These are phyloP conservation scores for Cryptococcus neoformans DNA, from an alignment of 1,284 basidiomycete genomes.

Conservation along the genomic window DNA sequence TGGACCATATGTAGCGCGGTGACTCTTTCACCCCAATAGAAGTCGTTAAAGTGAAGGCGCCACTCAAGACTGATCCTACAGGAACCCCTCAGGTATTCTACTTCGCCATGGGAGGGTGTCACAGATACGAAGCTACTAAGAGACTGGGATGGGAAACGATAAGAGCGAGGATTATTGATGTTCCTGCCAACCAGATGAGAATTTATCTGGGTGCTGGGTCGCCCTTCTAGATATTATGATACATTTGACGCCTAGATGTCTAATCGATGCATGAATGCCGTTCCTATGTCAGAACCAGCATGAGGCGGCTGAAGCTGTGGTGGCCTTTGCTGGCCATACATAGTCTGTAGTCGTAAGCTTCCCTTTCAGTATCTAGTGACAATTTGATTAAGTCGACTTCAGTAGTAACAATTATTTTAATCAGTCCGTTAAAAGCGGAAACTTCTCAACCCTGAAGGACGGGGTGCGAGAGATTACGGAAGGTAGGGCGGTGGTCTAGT, in stretches of 20 bases:
- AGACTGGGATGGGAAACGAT: slow-evolving; percentile 44
- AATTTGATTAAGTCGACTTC: no score
- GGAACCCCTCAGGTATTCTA: slow-evolving; percentile 41
- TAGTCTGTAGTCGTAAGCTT: no score
- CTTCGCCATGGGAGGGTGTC: slow-evolving; percentile 51
- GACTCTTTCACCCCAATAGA: slow-evolving; percentile 51
- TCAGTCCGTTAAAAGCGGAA: no score
- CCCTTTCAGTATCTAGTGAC: no score
- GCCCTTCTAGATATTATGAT: slow-evolving; percentile 34
- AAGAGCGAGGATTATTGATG: slow-evolving; percentile 47
- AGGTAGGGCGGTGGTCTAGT: no score
- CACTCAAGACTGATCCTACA: slow-evolving; percentile 31
- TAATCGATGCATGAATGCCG: neutral
- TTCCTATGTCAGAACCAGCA: neutral
- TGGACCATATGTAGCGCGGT: slow-evolving; percentile 27
- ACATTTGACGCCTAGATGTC: neutral
- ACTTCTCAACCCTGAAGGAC: no score
- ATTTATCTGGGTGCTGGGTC: slow-evolving; percentile 46
- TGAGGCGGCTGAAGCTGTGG: no score
- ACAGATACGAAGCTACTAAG: slow-evolving; percentile 50
- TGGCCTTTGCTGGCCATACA: no score
- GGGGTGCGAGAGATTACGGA: no score
- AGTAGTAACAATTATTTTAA: no score
- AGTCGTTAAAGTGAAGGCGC: slow-evolving; percentile 43
- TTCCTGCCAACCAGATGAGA: slow-evolving; percentile 45